Evolutionary conservation across 2,329 filamentous ascomycete genomes (phyloP).

Genomic region (Monosporascus ibericus): DNA sequence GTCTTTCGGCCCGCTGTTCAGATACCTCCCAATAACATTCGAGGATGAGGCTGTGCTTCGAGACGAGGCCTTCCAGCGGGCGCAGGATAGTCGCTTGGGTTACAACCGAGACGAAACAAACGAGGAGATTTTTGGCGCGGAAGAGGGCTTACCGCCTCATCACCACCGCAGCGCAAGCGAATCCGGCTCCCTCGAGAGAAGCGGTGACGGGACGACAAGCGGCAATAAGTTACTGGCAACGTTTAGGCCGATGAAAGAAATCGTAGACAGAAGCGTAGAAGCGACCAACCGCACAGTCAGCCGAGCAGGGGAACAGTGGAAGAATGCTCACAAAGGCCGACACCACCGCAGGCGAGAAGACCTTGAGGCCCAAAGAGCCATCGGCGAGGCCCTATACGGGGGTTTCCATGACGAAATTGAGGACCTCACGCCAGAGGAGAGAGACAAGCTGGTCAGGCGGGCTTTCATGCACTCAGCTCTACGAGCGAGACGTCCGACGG

Average conservation of each 20-base stretch:
- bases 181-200: constrained; percentile 25
- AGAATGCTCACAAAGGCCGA: constrained; percentile 42
- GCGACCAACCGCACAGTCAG: constrained; percentile 40
- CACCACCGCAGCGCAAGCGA: constrained; percentile 37
- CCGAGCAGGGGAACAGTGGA: constrained; percentile 32
- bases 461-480: constrained; percentile 89
- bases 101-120: constrained; percentile 47
- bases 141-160: constrained; percentile 32
- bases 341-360: constrained; percentile 49
- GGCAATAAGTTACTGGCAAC: background rate
- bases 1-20: constrained; percentile 78
- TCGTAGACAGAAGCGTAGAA: constrained; percentile 42
- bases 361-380: constrained; percentile 64
- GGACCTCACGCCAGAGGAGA: constrained; percentile 83
- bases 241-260: constrained; percentile 37
- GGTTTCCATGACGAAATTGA: constrained; percentile 90
- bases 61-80: constrained; percentile 80
- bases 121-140: constrained; percentile 29
- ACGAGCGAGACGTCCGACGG: constrained; percentile 73
- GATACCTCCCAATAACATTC: constrained; percentile 87
- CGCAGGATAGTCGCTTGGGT: constrained; percentile 65
- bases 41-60: constrained; percentile 92
- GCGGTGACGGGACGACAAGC: constrained; percentile 11
- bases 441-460: constrained; percentile 76
- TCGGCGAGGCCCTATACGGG: constrained; percentile 77